Base-by-base conservation (phyloP, 2,329 filamentous ascomycete species). In the Trichophyton benhamiae region DNA sequence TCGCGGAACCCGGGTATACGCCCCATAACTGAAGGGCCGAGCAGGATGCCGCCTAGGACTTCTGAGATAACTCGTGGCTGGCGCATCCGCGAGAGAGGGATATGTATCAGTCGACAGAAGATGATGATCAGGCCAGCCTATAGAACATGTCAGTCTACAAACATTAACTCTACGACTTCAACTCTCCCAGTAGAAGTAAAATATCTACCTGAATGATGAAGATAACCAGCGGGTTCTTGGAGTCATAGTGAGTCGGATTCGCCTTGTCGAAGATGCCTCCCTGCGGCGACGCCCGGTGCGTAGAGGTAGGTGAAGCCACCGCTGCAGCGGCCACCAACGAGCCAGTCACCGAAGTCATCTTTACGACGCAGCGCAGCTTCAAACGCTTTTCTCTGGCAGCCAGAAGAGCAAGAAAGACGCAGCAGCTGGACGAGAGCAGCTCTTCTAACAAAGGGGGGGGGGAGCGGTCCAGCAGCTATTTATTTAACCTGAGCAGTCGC, bases 21-120 rank as follows among this genome's bases (percentile, higher is more conserved):
- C 69, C 90, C 90, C 84, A 95, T 87, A 22, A 95, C 87, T 0
- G 91, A 94, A 1, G 91, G 91, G 2, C 91, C 91, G 0, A 96
- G 81, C 42, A 96, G 74, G 69, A 94, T 89, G 60, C 88, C 89
- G n/a, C 87, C 88, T 61, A 92, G 84, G 62, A 94, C 88, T 75
- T 94, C 89, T 58, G 88, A 87, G 67, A 94, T 91, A 66, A 94
- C 89, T 55, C 87, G 84, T 65, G 89, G 89, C 70, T 94, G 89
- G 61, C 87, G 84, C 58, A 94, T 79, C 68, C 85, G 86, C 67
- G 86, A 86, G 3, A 92, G 81, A 8, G 88, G 89, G 76, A 82
- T 91, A 71, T 92, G 87, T 20, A 91, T 78, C 52, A 88, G 72
- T 36, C 87, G 85, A 68, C 86, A 89, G 72, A 90, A 83, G 62